phyloP scores from a whole-genome alignment of 2,329 filamentous ascomycete species.

The Aureobasidium leucospermi region DNA sequence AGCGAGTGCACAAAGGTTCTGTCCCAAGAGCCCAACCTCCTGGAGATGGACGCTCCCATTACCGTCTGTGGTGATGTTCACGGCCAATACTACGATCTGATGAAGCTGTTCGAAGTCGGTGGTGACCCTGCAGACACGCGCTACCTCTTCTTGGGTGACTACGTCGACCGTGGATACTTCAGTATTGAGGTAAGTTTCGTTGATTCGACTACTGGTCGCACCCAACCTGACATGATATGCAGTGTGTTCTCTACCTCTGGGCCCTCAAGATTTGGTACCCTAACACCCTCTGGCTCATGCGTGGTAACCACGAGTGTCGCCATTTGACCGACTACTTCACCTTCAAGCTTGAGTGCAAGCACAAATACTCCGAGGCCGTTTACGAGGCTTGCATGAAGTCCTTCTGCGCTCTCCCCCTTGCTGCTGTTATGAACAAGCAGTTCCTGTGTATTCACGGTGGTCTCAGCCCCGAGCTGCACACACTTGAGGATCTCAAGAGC shows the following conservation, averaged over 20 bases:
- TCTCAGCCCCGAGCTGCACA: constrained; percentile 90
- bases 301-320: constrained; percentile 96
- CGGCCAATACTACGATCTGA: constrained; percentile 97
- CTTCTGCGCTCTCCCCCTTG: constrained; percentile 87
- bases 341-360: constrained; percentile 99
- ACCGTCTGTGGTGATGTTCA: constrained; percentile 98
- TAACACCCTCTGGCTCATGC: constrained; percentile 90
- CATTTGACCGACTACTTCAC: constrained; percentile 99
- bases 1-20: constrained; percentile 79
- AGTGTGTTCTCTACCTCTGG: constrained; percentile 96
- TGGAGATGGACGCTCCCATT: constrained; percentile 99
- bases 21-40: constrained; percentile 82
- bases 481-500: constrained; percentile 84
- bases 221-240: constrained; percentile 26
- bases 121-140: constrained; percentile 93
- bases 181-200: constrained; percentile 68
- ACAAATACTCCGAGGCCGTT: constrained; percentile 94
- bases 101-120: constrained; percentile 98
- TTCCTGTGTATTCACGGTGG: constrained; percentile 98
- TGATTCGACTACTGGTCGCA: neutral
- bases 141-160: constrained; percentile 95
- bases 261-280: constrained; percentile 98
- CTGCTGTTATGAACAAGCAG: constrained; percentile 99
- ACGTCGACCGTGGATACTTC: constrained; percentile 97
- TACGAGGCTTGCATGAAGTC: constrained; percentile 99